Percentiles rank a stretch among this genome's conserved stretches.
Evolutionary conservation across 768 basidiomycete species (phyloP).

Genomic region (Kwoniella sp.): DNA sequence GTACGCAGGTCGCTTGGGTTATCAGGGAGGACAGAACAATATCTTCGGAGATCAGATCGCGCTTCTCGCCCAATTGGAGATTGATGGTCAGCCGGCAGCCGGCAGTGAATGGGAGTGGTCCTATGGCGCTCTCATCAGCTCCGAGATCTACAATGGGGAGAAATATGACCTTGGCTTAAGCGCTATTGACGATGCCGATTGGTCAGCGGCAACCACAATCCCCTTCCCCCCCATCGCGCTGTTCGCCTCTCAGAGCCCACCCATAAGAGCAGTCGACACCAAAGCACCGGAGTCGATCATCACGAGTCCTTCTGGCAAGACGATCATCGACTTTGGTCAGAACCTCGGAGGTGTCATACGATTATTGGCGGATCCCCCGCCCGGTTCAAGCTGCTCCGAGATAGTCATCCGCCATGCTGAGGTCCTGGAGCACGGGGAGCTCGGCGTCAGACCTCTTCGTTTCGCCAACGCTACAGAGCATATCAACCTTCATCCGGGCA

Average conservation of each 20-base stretch:
- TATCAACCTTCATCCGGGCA: conserved; percentile 22
- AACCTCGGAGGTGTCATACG: conserved; percentile 48
- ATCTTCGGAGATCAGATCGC: conserved; percentile 34
- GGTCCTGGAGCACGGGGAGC: conserved; percentile 50
- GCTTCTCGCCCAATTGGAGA: conserved; percentile 37
- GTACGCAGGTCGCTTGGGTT: conserved; percentile 26
- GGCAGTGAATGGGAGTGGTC: conserved; percentile 21
- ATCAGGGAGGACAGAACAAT: conserved; percentile 18
- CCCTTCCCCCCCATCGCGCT: conserved; percentile 24
- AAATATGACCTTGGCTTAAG: conserved; percentile 21
- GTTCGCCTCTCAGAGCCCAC: conserved; percentile 26
- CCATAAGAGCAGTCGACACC: conserved; percentile 16
- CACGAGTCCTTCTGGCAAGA: conserved; percentile 45
- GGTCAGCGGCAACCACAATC: conserved; percentile 6
- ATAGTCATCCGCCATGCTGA: conserved; percentile 46
- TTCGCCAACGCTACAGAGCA: conserved; percentile 29
- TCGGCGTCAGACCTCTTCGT: conserved; percentile 45
- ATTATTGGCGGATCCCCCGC: conserved; percentile 14
- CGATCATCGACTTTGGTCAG: conserved; percentile 52
- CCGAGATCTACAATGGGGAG: conserved; percentile 44
- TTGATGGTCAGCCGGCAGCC: conserved; percentile 31
- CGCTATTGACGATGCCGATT: conserved; percentile 6
- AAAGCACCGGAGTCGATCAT: conserved; percentile 32
- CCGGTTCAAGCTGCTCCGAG: not conserved
- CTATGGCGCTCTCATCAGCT: conserved; percentile 17